Conservation (phyloP, 2,329 filamentous ascomycete genomes). For the Phaeosphaeriaceae sp. region DNA sequence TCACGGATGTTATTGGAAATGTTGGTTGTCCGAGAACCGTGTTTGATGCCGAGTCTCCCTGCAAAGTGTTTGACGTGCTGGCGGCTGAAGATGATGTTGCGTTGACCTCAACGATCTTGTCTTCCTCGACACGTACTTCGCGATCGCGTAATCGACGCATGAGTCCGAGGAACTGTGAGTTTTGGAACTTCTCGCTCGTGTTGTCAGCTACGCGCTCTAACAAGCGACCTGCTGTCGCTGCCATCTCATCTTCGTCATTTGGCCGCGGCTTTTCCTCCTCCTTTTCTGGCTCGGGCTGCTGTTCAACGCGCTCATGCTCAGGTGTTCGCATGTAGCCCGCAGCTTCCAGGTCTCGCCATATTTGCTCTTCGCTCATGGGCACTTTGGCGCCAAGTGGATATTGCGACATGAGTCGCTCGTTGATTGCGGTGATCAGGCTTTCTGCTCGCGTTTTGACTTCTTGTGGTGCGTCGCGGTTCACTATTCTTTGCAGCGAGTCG, state of each 20-base stretch:
- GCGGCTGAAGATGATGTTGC: constrained; percentile 2
- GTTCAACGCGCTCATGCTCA: constrained; percentile 19
- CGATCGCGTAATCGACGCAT: constrained; percentile 78
- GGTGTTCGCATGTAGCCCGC: constrained; percentile 38
- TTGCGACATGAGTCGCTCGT: constrained; percentile 45
- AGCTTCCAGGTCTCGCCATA: constrained; percentile 40
- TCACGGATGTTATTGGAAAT: constrained; percentile 7
- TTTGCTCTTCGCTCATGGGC: constrained; percentile 28
- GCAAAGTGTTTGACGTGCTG: not conserved
- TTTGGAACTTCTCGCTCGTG: constrained; percentile 75
- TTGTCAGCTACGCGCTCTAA: constrained; percentile 73
- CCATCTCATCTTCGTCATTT: constrained; percentile 70
- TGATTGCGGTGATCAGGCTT: constrained; percentile 38
- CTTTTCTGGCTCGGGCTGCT: constrained; percentile 38
- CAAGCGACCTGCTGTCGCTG: constrained; percentile 73
- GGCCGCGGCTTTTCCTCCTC: constrained; percentile 30
- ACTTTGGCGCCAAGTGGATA: constrained; percentile 35
- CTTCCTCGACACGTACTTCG: constrained; percentile 75
- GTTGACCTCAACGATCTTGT: constrained; percentile 67
- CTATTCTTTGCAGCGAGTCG: constrained; percentile 39
- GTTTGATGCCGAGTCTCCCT: not conserved
- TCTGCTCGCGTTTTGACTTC: constrained; percentile 35
- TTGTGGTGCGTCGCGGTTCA: constrained; percentile 30
- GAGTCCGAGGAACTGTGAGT: constrained; percentile 76
- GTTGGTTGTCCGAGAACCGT: not conserved